Percentiles rank a stretch among this genome's conserved stretches.
Evolutionary conservation across 2,329 filamentous ascomycete genomes (phyloP).

Genomic region (Harringtonia aguacate): DNA sequence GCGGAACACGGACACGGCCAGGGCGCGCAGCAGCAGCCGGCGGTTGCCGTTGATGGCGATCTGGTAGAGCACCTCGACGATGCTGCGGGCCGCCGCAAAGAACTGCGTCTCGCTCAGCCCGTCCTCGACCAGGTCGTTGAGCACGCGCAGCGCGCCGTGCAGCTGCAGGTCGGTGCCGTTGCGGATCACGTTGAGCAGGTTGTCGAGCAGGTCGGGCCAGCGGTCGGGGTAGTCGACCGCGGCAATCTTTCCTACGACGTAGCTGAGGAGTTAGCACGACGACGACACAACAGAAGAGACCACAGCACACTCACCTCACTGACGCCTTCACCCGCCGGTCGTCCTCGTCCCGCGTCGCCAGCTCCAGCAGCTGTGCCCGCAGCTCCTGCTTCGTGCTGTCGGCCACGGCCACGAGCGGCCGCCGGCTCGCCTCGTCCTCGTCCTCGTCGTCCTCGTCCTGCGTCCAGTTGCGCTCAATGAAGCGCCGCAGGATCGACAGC

Average conservation of each 20-base stretch:
- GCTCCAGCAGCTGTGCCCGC: constrained; percentile 61
- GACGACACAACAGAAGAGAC: neutral
- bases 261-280: constrained; percentile 28
- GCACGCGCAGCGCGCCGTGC: constrained; percentile 80
- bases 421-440: constrained; percentile 45
- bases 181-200: constrained; percentile 67
- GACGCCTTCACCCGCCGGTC: constrained; percentile 81
- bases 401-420: constrained; percentile 50
- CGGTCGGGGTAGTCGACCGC: constrained; percentile 86
- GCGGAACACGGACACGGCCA: constrained; percentile 84
- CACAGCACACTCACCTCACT: constrained; percentile 56
- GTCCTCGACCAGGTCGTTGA: constrained; percentile 85
- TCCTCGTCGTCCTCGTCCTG: constrained; percentile 62
- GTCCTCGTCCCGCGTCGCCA: constrained; percentile 61
- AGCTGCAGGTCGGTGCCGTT: constrained; percentile 68
- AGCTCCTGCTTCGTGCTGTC: constrained; percentile 66
- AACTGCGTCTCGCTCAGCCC: constrained; percentile 92
- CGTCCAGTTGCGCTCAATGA: constrained; percentile 79
- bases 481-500: constrained; percentile 67
- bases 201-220: constrained; percentile 83
- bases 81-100: constrained; percentile 76
- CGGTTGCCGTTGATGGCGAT: constrained; percentile 68
- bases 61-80: constrained; percentile 74
- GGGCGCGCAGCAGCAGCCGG: constrained; percentile 65
- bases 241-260: constrained; percentile 85